Base-by-base conservation (phyloP, 2,329 filamentous ascomycete genomes). In the Knufia petricola region DNA sequence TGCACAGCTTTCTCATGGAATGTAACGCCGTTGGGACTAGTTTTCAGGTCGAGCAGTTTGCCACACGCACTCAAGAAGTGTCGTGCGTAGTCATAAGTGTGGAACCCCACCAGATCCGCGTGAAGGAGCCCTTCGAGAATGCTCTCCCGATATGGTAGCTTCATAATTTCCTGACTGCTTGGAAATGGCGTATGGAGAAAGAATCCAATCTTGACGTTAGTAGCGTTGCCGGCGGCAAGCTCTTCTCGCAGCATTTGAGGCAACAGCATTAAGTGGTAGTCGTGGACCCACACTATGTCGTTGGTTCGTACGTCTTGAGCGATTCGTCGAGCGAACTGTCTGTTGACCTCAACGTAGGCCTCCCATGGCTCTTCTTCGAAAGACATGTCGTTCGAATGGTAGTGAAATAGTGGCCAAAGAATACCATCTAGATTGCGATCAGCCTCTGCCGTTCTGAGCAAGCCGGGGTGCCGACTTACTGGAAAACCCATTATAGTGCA, bases 171-270 rank as follows among this genome's bases (percentile, higher is more conserved):
- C 68, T 96, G 90, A 59, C 86, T 94, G 64, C 87, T 94, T 10
- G 92, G 92, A 69, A 96, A 98, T 0, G 92, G 90, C 0, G 92
- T 96, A 66, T 98, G 92, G 30, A 96, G 73, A 75, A 96, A 98
- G 76, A 96, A 96, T 57, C 90, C 92, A 60, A 98, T 92, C 73
- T 94, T 95, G 68, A 96, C 82, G 58, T 95, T 94, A n/a, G 9
- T 15, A 70, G 89, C 87, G 70, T 84, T 87, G 52, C 75, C 77
- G 54, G 80, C 68, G 50, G 84, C 85, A 50, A 95, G 82, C 66
- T 94, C 87, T 61, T 94, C 85, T 53, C 92, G 86, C 51, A 98
- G 77, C 88, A 96, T 94, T 62, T 90, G 81, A 26, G 92, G 92
- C 28, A 98, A 77, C 17, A 98, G 81, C 89, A 96, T 96, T 53